Percentiles rank a stretch among this genome's conserved stretches.
These are phyloP conservation scores for Plasmodium fragile DNA, from an alignment of 169 alveolate genomes.

Conservation along the genomic window DNA sequence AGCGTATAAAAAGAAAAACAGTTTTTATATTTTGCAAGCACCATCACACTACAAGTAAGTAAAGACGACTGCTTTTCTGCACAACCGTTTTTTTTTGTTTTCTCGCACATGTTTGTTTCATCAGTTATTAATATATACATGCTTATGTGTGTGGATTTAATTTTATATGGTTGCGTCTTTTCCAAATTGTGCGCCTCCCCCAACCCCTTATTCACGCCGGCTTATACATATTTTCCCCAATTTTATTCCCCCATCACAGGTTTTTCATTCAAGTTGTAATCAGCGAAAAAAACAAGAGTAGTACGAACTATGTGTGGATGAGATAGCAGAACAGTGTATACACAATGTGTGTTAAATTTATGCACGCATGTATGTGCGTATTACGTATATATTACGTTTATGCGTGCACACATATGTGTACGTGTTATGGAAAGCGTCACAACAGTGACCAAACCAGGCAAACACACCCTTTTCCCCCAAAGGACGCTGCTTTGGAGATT, in stretches of 20 bases:
- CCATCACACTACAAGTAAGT: constrained; percentile 72
- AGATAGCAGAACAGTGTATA: constrained; percentile 11
- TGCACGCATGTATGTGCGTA: background rate
- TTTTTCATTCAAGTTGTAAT: constrained; percentile 40
- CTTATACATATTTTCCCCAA: background rate
- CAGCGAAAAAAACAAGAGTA: constrained; percentile 63
- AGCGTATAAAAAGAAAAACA: constrained; percentile 60
- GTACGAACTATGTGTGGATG: constrained; percentile 24
- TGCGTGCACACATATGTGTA: background rate
- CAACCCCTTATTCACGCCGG: background rate
- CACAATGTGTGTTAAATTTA: background rate
- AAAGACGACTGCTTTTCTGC: background rate
- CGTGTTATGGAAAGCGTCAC: background rate
- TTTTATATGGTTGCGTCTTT: background rate
- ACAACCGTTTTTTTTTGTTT: background rate
- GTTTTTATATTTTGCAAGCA: constrained; percentile 56
- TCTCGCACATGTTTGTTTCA: background rate
- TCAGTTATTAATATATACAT: background rate
- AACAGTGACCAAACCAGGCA: background rate
- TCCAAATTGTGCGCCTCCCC: background rate
- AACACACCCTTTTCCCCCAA: background rate
- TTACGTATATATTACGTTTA: background rate
- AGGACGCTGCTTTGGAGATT: background rate
- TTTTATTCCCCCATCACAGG: constrained; percentile 13
- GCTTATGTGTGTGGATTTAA: background rate